A percentile compares a stretch with the other conserved stretches of the same genome.
phyloP scores from a whole-genome alignment of 192 early-diverging fungal species.

The Oehlia diaphana region DNA sequence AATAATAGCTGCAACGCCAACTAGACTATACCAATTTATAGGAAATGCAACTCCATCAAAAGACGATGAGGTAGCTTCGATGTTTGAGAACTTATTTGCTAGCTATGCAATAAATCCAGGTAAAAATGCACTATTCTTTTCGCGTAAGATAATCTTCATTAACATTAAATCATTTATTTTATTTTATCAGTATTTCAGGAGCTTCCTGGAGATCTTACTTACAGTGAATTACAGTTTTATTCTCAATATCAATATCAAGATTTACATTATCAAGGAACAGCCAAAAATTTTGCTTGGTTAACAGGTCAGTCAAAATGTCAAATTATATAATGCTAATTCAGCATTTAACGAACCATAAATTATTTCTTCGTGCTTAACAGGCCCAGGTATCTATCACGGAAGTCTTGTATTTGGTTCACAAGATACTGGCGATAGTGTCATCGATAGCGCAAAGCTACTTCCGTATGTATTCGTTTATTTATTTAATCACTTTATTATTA shows the following conservation, averaged over 20 bases:
- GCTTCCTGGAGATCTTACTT: slow-evolving; percentile 54
- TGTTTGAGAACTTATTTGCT: slow-evolving; percentile 79
- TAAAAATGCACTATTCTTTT: slow-evolving; percentile 31
- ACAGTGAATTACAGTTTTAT: slow-evolving; percentile 68
- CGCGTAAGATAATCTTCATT: neutral
- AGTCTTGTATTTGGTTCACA: slow-evolving; percentile 76
- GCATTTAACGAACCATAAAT: neutral
- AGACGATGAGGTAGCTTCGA: slow-evolving; percentile 54
- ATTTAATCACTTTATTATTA: neutral
- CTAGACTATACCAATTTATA: slow-evolving; percentile 90
- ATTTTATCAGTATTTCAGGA: slow-evolving; percentile 55
- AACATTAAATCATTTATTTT: slow-evolving; percentile 1
- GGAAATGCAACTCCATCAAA: slow-evolving; percentile 58
- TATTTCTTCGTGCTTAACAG: slow-evolving; percentile 33
- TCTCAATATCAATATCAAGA: slow-evolving; percentile 62
- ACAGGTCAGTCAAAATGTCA: slow-evolving; percentile 53
- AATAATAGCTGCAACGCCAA: slow-evolving; percentile 79
- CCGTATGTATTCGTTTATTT: slow-evolving; percentile 54
- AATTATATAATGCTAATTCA: neutral
- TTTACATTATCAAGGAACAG: slow-evolving; percentile 61
- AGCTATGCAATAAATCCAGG: slow-evolving; percentile 69
- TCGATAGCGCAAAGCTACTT: slow-evolving; percentile 78
- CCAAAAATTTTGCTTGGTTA: slow-evolving; percentile 88
- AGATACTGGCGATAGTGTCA: slow-evolving; percentile 73
- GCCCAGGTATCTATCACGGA: slow-evolving; percentile 86